phyloP scores from a whole-genome alignment of 192 early-diverging fungal species.

The Phlyctochytrium arcticum region DNA sequence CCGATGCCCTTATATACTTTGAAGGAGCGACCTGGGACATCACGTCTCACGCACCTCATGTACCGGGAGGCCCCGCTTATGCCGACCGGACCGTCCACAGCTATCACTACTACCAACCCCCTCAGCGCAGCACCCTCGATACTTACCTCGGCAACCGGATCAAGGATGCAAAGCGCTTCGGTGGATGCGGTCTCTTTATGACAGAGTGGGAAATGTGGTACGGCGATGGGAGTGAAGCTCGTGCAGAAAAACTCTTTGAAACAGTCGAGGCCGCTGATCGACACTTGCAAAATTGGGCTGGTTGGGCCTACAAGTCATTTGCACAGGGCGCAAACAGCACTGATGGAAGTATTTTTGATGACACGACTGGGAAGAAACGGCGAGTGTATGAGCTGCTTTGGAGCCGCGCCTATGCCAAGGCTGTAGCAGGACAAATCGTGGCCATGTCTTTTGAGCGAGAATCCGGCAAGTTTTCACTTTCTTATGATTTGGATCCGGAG shows the following conservation, averaged over 20 bases:
- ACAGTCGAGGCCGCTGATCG: slow-evolving; percentile 40
- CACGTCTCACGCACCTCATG: slow-evolving; percentile 36
- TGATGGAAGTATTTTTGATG: slow-evolving; percentile 14
- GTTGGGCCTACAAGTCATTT: slow-evolving; percentile 50
- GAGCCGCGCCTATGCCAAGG: slow-evolving; percentile 9
- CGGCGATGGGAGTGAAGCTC: slow-evolving; percentile 3
- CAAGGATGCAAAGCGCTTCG: slow-evolving; percentile 41
- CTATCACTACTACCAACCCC: slow-evolving; percentile 54
- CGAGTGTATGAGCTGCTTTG: slow-evolving; percentile 3
- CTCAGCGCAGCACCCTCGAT: slow-evolving; percentile 37
- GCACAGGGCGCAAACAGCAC: slow-evolving; percentile 13
- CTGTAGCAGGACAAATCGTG: slow-evolving; percentile 3
- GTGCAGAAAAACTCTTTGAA: slow-evolving; percentile 29
- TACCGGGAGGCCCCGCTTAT: slow-evolving; percentile 41
- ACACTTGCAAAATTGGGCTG: slow-evolving; percentile 51
- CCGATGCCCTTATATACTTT: slow-evolving; percentile 50
- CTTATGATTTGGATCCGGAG: neutral
- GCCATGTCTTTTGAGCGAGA: slow-evolving; percentile 5
- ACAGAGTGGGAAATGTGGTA: slow-evolving; percentile 56
- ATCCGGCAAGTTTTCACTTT: neutral
- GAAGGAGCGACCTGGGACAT: slow-evolving; percentile 54
- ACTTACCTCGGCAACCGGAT: slow-evolving; percentile 34
- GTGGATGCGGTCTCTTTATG: slow-evolving; percentile 39
- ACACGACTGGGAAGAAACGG: neutral
- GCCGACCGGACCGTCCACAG: slow-evolving; percentile 42